Percentiles rank a stretch among this genome's conserved stretches.
Conservation (phyloP, 306 rosid species). For the Prunus armeniaca region DNA sequence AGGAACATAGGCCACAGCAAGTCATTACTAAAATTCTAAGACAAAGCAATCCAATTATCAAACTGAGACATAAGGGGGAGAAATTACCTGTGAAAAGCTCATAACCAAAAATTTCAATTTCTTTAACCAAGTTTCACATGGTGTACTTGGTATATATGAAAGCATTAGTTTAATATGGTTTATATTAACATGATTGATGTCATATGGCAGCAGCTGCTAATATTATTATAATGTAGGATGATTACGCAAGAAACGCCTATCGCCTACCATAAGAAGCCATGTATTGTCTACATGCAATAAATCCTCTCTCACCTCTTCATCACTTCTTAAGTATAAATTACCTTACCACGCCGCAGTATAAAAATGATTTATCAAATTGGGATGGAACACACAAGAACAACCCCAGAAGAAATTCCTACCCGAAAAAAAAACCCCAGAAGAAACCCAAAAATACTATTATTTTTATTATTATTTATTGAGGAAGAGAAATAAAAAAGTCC, state of each 20-base stretch:
- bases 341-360: neutral
- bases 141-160: neutral
- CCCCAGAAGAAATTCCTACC: slow-evolving; percentile 30
- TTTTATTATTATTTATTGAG: neutral
- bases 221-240: neutral
- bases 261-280: slow-evolving; percentile 27
- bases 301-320: slow-evolving; percentile 31
- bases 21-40: neutral
- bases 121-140: neutral
- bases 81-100: neutral
- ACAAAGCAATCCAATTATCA: neutral
- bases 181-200: slow-evolving; percentile 1
- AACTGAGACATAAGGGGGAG: neutral
- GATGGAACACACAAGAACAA: slow-evolving; percentile 31
- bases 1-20: neutral
- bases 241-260: slow-evolving; percentile 17
- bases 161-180: too few species aligned
- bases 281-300: slow-evolving; percentile 8
- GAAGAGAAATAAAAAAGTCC: slow-evolving; percentile 25
- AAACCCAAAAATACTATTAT: slow-evolving; percentile 24
- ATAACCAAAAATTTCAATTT: neutral
- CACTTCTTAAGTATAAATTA: slow-evolving; percentile 25
- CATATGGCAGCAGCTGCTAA: neutral
- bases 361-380: slow-evolving; percentile 29
- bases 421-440: slow-evolving; percentile 34